Evolutionary conservation across 73 alveolate species (phyloP).

Genomic region (Tetrahymena borealis): DNA sequence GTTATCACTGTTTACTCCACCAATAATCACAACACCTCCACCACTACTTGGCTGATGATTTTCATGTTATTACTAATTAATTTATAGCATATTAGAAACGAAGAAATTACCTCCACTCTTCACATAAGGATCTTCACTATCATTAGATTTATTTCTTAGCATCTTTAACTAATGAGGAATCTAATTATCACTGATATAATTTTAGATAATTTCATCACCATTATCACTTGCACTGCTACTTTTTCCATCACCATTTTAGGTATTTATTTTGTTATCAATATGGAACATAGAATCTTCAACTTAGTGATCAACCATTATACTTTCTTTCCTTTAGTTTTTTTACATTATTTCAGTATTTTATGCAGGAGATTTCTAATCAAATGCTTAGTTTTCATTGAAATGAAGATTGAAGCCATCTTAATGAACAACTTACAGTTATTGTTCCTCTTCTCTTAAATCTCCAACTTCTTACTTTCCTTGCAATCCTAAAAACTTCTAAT

Average conservation of each 20-base stretch:
- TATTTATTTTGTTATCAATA: neutral
- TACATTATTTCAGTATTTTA: neutral
- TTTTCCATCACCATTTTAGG: neutral
- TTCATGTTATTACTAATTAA: neutral
- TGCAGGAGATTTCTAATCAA: neutral
- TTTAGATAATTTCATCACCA: neutral
- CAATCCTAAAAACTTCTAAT: neutral
- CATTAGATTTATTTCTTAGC: neutral
- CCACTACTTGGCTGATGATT: neutral
- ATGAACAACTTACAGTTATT: neutral
- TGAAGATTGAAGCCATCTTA: neutral
- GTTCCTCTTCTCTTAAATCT: neutral
- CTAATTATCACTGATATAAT: neutral
- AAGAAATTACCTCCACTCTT: neutral
- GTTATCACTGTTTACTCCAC: neutral
- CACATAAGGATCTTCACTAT: neutral
- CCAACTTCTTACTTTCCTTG: neutral
- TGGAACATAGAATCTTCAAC: neutral
- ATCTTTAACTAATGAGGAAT: neutral
- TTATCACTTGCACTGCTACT: neutral
- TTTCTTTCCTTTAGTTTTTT: neutral
- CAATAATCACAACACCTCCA: neutral
- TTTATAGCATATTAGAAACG: neutral
- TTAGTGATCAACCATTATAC: neutral
- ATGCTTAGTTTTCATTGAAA: neutral